Conservation (phyloP, 345 rosid species). For the Populus pruinosa region DNA sequence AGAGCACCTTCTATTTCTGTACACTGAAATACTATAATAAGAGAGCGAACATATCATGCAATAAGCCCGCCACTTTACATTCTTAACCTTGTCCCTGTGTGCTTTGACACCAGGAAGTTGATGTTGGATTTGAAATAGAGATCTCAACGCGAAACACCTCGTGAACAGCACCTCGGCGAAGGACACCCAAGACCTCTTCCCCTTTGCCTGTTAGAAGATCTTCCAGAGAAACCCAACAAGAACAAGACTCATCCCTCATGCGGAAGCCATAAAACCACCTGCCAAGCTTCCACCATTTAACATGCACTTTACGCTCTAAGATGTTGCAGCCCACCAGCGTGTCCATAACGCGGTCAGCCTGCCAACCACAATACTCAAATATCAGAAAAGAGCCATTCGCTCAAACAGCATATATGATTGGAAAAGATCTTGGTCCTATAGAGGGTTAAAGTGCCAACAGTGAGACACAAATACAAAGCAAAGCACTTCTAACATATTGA, state of each 20-base stretch:
- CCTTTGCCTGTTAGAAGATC: slow-evolving; percentile 45
- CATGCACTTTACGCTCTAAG: slow-evolving; percentile 47
- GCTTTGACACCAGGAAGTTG: slow-evolving; percentile 32
- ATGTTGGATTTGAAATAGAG: slow-evolving; percentile 28
- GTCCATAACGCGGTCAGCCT: slow-evolving; percentile 40
- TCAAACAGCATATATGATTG: neutral
- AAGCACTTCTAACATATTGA: neutral
- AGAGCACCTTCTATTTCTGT: neutral
- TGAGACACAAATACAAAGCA: neutral
- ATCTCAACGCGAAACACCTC: slow-evolving; percentile 64
- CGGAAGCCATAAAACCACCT: slow-evolving; percentile 64
- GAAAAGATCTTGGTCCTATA: neutral
- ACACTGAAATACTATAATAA: neutral
- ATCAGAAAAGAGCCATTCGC: neutral
- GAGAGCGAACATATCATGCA: neutral
- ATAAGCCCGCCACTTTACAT: neutral
- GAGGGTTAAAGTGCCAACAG: neutral
- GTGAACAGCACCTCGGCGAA: slow-evolving; percentile 60
- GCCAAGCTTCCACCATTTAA: slow-evolving; percentile 71
- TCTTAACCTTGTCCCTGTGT: neutral
- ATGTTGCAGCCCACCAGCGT: slow-evolving; percentile 43
- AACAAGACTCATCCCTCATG: slow-evolving; percentile 60
- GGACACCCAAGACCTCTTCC: slow-evolving; percentile 47
- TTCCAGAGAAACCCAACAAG: slow-evolving; percentile 41
- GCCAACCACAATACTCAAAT: slow-evolving; percentile 10